Percentiles rank a stretch among this genome's conserved stretches.
phyloP scores from a whole-genome alignment of 192 early-diverging fungal species.

The Powellomyces hirtus region DNA sequence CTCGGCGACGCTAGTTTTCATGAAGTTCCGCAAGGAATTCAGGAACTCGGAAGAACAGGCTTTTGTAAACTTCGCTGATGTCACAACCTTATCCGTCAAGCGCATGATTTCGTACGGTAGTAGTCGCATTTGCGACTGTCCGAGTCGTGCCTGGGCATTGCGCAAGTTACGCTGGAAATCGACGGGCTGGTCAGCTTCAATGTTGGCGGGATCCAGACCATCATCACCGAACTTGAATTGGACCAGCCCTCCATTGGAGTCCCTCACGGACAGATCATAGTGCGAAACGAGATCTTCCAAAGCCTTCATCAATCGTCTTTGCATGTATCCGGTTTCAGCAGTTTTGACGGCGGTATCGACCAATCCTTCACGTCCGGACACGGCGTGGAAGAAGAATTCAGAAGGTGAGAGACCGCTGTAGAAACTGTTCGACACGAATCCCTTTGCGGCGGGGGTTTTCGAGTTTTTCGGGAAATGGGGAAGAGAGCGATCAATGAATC shows the following conservation, averaged over 20 bases:
- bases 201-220: constrained; percentile 87
- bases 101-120: constrained; percentile 65
- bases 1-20: constrained; percentile 44
- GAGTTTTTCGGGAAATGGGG: constrained; percentile 95
- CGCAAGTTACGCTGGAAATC: constrained; percentile 81
- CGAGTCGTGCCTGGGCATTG: constrained; percentile 40
- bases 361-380: constrained; percentile 98
- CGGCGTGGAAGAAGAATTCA: constrained; percentile 99
- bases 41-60: constrained; percentile 65
- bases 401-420: constrained; percentile 92
- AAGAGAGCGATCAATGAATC: constrained; percentile 94
- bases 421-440: constrained; percentile 97
- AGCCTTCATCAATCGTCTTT: constrained; percentile 93
- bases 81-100: constrained; percentile 50
- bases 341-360: constrained; percentile 99
- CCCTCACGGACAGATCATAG: constrained; percentile 94
- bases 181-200: constrained; percentile 89
- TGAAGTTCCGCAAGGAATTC: constrained; percentile 53
- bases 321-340: constrained; percentile 99
- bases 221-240: constrained; percentile 98
- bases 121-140: constrained; percentile 29
- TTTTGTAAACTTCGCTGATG: constrained; percentile 46
- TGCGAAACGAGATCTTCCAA: constrained; percentile 93
- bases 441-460: constrained; percentile 85
- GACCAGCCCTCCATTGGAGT: constrained; percentile 85